Evolutionary conservation across 495 filamentous ascomycete genomes (phyloP), one percentile per base, ranked within the genome.

Genomic region (Hypomontagnella monticulosa): DNA sequence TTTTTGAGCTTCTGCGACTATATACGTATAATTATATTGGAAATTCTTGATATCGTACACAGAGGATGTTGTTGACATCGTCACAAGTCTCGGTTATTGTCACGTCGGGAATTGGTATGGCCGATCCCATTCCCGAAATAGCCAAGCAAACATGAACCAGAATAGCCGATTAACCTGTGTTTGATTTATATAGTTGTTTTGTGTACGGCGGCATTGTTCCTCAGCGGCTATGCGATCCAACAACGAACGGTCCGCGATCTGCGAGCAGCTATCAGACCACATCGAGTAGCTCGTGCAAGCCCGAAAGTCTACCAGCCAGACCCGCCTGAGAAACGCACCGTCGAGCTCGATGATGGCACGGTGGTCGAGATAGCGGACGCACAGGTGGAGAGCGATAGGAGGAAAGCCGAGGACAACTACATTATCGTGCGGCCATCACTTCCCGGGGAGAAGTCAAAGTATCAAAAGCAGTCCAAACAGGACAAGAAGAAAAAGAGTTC

Each of bases 211-310:
- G 84, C 82, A 56, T 80, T 83, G 50, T 85, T 79, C 76, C 79
- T 78, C 41, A 79, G 73, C 71, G 83, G 75, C 63, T 88, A 80
- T 76, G 80, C 69, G 59, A 83, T 78, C 73, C 87, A 81, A 59
- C 85, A 85, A 58, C 78, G 82, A 43, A 85, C 83, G 0, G 70
- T 85, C 1, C 74, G 77, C 14, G 80, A 83, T 42, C 63, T 85
- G 4, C 77, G 82, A 33, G 68, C 67, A 4, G 80, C 82, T 27
- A 85, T 85, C 47, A 69, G 68, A 57, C 79, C 76, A 34, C 67
- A 71, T 9, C 38, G 55, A 34, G 37, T 59, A 33, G 73, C 75
- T 9, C 69, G 68, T 5, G 75, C 78, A 14, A 73, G 73, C n/a
- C 80, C 81, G 27, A 75, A 78, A 51, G 67, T 80, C 19, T 81